Evolutionary conservation across 2,329 filamentous ascomycete species (phyloP).

Genomic region (Cytospora piceae): DNA sequence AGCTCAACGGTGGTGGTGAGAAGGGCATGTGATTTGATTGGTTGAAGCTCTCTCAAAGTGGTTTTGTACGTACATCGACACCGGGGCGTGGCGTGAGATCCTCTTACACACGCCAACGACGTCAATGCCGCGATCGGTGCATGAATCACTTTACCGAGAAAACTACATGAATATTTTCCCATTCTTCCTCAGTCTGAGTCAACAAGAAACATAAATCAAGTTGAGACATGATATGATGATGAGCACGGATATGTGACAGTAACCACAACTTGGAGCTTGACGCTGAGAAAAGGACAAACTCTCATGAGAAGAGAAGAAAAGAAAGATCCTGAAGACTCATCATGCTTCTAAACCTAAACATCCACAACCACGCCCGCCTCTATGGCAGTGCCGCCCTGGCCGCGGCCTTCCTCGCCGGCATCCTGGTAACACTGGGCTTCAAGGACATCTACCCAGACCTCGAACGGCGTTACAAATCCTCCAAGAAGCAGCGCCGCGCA

Average conservation of each 20-base stretch:
- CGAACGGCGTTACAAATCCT: slow-evolving; percentile 62
- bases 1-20: slow-evolving; percentile 6
- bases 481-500: slow-evolving; percentile 34
- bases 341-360: slow-evolving; percentile 56
- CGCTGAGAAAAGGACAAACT: slow-evolving; percentile 1
- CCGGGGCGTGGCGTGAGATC: slow-evolving; percentile 1
- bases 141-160: not conserved
- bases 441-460: slow-evolving; percentile 81
- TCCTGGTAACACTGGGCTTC: slow-evolving; percentile 74
- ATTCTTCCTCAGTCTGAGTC: not conserved
- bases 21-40: slow-evolving; percentile 21
- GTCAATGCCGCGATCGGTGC: slow-evolving; percentile 20
- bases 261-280: not conserved
- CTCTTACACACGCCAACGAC: slow-evolving; percentile 12
- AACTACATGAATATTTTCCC: not conserved
- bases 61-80: not conserved
- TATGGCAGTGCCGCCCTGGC: slow-evolving; percentile 69
- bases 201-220: no score
- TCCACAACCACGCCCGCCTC: slow-evolving; percentile 59
- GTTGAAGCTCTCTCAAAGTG: slow-evolving; percentile 7
- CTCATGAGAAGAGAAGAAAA: slow-evolving; percentile 3
- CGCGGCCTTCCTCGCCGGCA: slow-evolving; percentile 76
- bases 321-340: slow-evolving; percentile 15
- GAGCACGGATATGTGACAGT: not conserved
- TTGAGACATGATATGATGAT: not conserved